phyloP scores from a whole-genome alignment of 1,284 basidiomycete genomes.

The Ceratorhiza oryzae-sativae region DNA sequence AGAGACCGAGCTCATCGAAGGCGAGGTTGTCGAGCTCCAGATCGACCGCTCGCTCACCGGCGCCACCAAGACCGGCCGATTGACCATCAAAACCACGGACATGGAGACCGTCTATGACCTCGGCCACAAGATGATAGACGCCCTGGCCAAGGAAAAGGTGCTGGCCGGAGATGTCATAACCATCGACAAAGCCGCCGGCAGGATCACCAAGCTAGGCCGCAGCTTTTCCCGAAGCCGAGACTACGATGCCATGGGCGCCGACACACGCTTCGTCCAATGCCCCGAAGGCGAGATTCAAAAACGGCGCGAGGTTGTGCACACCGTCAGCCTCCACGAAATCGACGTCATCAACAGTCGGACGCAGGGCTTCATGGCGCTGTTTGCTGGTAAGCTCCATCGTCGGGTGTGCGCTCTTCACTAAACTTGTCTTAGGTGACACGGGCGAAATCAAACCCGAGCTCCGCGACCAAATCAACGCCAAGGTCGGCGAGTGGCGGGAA shows the following conservation, averaged over 20 bases:
- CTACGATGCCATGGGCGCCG: constrained; percentile 90
- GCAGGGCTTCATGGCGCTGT: constrained; percentile 77
- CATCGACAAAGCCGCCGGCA: constrained; percentile 92
- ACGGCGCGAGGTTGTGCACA: constrained; percentile 95
- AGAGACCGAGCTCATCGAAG: constrained; percentile 96
- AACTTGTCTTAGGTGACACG: constrained; percentile 69
- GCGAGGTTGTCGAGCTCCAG: constrained; percentile 98
- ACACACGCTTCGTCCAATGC: constrained; percentile 96
- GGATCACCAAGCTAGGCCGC: too few species aligned
- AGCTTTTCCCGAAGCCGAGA: too few species aligned
- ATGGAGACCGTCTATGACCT: constrained; percentile 99
- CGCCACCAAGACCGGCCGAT: constrained; percentile 96
- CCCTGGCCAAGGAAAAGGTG: constrained; percentile 95
- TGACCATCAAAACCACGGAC: constrained; percentile 98
- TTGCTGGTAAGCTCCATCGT: constrained; percentile 56
- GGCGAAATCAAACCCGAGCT: constrained; percentile 99
- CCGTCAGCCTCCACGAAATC: constrained; percentile 97
- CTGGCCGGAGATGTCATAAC: constrained; percentile 95
- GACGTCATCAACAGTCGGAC: constrained; percentile 99
- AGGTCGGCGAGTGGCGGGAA: constrained; percentile 97
- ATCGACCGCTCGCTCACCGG: constrained; percentile 97
- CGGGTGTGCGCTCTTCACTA: constrained; percentile 74
- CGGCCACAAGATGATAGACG: constrained; percentile 99
- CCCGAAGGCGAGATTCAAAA: constrained; percentile 98
- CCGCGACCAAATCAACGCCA: constrained; percentile 94